Conservation (phyloP, 129 eudicot species). For the Flaveria ramosissima region DNA sequence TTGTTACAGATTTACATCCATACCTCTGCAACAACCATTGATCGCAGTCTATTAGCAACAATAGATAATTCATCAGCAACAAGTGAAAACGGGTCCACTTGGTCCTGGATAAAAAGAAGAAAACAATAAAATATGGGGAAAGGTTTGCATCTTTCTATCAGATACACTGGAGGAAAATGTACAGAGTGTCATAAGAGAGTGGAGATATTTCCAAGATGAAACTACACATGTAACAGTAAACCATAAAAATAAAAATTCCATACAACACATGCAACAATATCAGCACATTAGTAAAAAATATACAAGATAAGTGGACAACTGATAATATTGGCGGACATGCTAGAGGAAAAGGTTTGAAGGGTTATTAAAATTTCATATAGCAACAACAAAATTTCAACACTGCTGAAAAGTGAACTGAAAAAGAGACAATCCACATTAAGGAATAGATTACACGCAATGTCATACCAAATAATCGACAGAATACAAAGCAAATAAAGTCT, state of each 20-base stretch:
- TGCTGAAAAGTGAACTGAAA: not conserved
- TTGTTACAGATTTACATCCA: not conserved
- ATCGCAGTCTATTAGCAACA: conserved; percentile 69
- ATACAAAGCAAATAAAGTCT: not conserved
- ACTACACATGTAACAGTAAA: not conserved
- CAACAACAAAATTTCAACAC: not conserved
- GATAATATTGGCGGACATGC: not conserved
- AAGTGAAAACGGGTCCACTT: conserved; percentile 82
- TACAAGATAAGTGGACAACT: not conserved
- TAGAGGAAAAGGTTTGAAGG: not conserved
- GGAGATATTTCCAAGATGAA: not conserved
- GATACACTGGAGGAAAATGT: not conserved
- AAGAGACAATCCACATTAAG: not conserved
- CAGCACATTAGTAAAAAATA: not conserved
- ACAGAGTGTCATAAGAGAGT: not conserved
- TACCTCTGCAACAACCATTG: conserved; percentile 95
- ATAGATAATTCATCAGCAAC: conserved; percentile 89
- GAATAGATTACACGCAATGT: not conserved
- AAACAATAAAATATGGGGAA: not conserved
- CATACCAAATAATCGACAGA: not conserved
- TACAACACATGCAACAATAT: not conserved
- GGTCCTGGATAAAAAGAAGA: conserved; percentile 48
- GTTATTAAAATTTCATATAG: not conserved
- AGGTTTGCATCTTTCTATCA: not conserved
- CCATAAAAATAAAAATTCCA: not conserved